phyloP scores from a whole-genome alignment of 768 basidiomycete genomes.

The Podaxis sp. region DNA sequence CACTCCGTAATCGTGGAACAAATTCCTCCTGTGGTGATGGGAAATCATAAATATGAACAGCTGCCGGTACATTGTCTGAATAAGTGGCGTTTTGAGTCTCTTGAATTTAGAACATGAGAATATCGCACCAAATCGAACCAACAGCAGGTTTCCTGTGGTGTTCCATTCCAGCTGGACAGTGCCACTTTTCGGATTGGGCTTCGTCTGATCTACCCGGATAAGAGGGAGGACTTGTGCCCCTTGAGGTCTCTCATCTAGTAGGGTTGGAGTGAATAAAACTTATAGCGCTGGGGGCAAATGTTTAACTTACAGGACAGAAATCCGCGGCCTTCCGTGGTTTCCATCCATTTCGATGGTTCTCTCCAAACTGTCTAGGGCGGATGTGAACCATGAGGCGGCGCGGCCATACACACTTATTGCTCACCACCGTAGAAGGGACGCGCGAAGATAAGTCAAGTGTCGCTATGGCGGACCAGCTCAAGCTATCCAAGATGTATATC shows the following conservation, averaged over 20 bases:
- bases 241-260: conserved; percentile 62
- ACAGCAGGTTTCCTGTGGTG: conserved; percentile 66
- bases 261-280: neutral
- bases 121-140: conserved; percentile 68
- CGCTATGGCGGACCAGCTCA: conserved; percentile 71
- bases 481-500: conserved; percentile 74
- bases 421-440: conserved; percentile 56
- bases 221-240: conserved; percentile 54
- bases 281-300: neutral
- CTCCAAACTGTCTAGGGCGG: conserved; percentile 71
- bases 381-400: neutral
- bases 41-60: conserved; percentile 72
- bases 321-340: conserved; percentile 79
- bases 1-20: conserved; percentile 59
- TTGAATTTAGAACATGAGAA: neutral
- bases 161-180: conserved; percentile 81
- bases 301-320: conserved; percentile 75
- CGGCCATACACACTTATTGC: conserved; percentile 23
- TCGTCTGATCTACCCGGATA: conserved; percentile 55
- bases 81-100: conserved; percentile 5
- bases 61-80: conserved; percentile 62
- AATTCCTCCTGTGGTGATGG: conserved; percentile 59
- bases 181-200: conserved; percentile 66
- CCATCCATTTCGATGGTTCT: conserved; percentile 84
- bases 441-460: conserved; percentile 63